Evolutionary conservation across 805 yeast genomes (phyloP).

Genomic region (Yamadazyma sp.): DNA sequence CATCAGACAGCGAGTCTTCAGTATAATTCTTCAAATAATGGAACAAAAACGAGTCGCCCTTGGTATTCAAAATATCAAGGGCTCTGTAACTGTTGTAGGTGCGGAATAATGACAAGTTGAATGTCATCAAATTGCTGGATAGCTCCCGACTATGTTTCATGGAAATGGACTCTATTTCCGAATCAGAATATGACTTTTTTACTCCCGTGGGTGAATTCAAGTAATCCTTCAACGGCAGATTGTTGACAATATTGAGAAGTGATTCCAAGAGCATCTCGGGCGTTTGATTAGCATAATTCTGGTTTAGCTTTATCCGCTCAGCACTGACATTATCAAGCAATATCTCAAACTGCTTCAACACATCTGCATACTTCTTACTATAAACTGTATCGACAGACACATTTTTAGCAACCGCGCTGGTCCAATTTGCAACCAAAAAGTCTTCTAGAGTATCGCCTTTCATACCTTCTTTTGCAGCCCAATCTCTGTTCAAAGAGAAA

Average conservation of each 20-base stretch:
- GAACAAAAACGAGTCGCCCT: slow-evolving; percentile 30
- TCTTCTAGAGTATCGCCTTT: slow-evolving; percentile 16
- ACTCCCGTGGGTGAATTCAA: slow-evolving; percentile 18
- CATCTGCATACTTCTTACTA: slow-evolving; percentile 1
- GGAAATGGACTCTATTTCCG: not conserved
- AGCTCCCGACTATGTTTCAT: slow-evolving; percentile 14
- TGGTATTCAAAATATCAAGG: slow-evolving; percentile 1
- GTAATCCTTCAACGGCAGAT: slow-evolving; percentile 34
- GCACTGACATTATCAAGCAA: slow-evolving; percentile 19
- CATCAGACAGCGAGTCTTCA: slow-evolving; percentile 30
- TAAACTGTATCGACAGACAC: slow-evolving; percentile 7
- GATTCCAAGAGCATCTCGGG: slow-evolving; percentile 37
- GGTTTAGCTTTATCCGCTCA: slow-evolving; percentile 15
- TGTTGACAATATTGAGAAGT: slow-evolving; percentile 29
- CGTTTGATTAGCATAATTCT: slow-evolving; percentile 22
- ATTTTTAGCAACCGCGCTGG: slow-evolving; percentile 19
- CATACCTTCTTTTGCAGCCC: slow-evolving; percentile 13
- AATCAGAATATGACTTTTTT: slow-evolving; percentile 2
- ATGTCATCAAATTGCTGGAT: slow-evolving; percentile 17
- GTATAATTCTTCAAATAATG: slow-evolving; percentile 43
- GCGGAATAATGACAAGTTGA: slow-evolving; percentile 21
- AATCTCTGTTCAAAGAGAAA: slow-evolving; percentile 21
- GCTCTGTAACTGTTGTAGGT: slow-evolving; percentile 16
- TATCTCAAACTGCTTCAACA: slow-evolving; percentile 3
- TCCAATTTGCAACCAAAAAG: slow-evolving; percentile 26